A percentile compares a stretch with the other conserved stretches of the same genome.
Conservation (phyloP, 208 protist species). For the Entamoeba invadens region DNA sequence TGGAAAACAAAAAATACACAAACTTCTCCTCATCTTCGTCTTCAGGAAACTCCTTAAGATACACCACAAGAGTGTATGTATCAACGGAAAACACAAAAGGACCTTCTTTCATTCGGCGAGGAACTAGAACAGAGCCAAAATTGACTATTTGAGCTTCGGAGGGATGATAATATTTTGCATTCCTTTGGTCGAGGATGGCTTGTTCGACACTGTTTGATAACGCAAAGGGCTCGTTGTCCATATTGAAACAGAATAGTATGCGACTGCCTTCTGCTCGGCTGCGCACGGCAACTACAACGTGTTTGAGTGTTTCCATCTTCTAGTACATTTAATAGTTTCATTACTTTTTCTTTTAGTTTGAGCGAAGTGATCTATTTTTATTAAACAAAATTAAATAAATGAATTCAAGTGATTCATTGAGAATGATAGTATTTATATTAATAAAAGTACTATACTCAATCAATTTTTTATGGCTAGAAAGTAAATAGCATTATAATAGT, state of each 20-base stretch:
- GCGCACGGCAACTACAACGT: not conserved
- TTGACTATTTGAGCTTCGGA: not conserved
- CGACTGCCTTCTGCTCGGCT: not conserved
- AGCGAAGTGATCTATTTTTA: no score
- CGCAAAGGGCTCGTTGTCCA: not conserved
- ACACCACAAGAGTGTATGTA: not conserved
- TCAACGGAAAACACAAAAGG: not conserved
- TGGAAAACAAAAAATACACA: not conserved
- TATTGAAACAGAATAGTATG: not conserved
- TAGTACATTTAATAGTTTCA: no score
- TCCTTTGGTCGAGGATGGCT: not conserved
- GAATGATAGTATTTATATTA: no score
- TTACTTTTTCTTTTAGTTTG: no score
- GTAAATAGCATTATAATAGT: not conserved
- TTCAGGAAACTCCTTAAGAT: not conserved
- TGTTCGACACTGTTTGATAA: not conserved
- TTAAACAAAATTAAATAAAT: no score
- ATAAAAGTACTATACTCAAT: no score
- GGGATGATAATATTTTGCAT: not conserved
- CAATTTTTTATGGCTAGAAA: constrained; percentile 2
- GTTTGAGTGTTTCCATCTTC: not conserved
- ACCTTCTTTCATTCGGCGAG: not conserved
- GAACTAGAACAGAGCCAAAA: not conserved
- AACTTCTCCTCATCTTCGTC: not conserved
- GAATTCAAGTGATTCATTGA: no score